Base-by-base conservation (phyloP, 441 rosid genomes). In the Brassica hybrid region DNA sequence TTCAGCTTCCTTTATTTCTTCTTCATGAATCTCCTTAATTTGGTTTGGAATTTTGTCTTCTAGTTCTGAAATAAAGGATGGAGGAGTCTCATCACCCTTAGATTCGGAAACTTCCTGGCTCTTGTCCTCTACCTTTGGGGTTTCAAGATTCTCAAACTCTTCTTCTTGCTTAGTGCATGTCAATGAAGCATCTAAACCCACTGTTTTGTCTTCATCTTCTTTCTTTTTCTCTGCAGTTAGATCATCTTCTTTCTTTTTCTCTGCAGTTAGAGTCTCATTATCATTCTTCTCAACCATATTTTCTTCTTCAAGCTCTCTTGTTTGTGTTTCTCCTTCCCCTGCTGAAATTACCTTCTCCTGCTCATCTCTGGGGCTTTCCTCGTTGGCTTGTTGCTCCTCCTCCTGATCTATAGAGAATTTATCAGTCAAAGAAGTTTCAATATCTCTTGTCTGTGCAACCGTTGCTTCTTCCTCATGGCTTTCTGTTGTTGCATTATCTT, bases 1-100 rank as follows among this genome's bases (percentile, higher is more conserved):
- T 36, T 63, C 67, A 62, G 32, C 65, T 72, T 68, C 45, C 63
- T 69, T 68, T 19, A 25, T 25, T 6, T 80, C 81, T 69, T 82
- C 80, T 58, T 88, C 86, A 67, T 66, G 73, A 65, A 8, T 66
- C 30, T 83, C 74, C 48, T 71, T 69, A 57, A 72, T 71, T 13
- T 65, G 66, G 56, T 58, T 76, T 50, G 80, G 78, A 62, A 69
- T 80, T 50, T 66, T 52, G 21, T 57, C 76, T 43, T 79, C 81
- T 14, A 72, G 76, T 60, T 80, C 76, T 62, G 72, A 16, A 65
- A 72, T 62, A 61, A 79, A 62, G 64, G 80, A 57, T 17, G 68
- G 71, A 64, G 68, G 71, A 64, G 59, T 62, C 18, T 72, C 41
- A 74, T 65, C 80, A 61, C 69, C 38, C 1, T 1, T 10, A 38